Base-by-base conservation (phyloP, 2,329 filamentous ascomycete genomes). In the Xylaria sp. region DNA sequence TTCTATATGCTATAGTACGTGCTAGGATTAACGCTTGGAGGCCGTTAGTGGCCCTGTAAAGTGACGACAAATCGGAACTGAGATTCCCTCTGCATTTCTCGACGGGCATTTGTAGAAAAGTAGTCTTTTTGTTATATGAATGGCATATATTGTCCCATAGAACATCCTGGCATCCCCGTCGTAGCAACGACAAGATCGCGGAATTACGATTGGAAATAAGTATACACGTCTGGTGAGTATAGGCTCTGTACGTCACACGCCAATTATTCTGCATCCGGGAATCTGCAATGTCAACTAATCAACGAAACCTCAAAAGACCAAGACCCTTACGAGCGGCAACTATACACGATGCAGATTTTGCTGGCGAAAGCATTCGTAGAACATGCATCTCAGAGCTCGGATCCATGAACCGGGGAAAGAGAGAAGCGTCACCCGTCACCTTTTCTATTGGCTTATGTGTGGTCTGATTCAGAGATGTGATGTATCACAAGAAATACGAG, bases 401-500 rank as follows among this genome's bases (percentile, higher is more conserved):
- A 33, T 17, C 26, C 49, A 42, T 2, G 44, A 49, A 10, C 23
- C 46, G 44, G 38, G 11, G 28, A 56, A 26, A 15, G 3, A 44
- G 28, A 11, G 28, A 9, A 36, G 6, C 9, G 23, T 15, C 20
- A 57, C 3, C 51, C 6, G 31, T 33, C 2, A 17, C 31, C 4
- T 15, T 42, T 33, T 31, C 53, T 33, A 63, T 48, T 58, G 53
- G 51, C 2, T 17, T 49, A 13, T 28, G 17, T 6, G 46, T 48
- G 51, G 15, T 23, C 61, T 40, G 17, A 23, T 20, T 36, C 4
- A 3, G 15, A 13, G 13, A 44, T 65, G 57, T 65, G 33, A 65
- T 59, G 44, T 65, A 33, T 65, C 54, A 65, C 26, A 65, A 26
- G 36, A 65, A 51, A 38, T 11, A 10, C 31, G 4, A 11, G 17